phyloP scores from a whole-genome alignment of 2,329 filamentous ascomycete genomes.

The Ophiostoma himal-ulmi region DNA sequence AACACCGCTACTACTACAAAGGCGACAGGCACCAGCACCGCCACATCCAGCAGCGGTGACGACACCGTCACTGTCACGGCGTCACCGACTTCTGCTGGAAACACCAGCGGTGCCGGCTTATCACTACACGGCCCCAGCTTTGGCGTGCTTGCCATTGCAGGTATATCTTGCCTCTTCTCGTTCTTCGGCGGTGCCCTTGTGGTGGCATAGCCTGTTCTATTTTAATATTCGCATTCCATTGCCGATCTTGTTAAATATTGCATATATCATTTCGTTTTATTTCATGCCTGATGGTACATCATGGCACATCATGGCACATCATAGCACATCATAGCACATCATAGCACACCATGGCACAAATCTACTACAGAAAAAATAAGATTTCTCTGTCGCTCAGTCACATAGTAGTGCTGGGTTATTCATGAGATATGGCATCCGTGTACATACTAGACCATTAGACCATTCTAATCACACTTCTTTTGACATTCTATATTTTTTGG shows the following conservation, averaged over 20 bases:
- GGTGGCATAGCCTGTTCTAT: background rate
- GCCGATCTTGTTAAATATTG: background rate
- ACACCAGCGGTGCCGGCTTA: slow-evolving; percentile 21
- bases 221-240: background rate
- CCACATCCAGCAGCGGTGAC: slow-evolving; percentile 15
- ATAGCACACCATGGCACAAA: background rate
- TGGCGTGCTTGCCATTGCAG: slow-evolving; percentile 25
- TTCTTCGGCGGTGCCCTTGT: slow-evolving; percentile 30
- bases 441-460: background rate
- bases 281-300: background rate
- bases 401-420: background rate
- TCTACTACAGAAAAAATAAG: background rate
- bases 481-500: background rate
- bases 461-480: background rate
- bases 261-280: slow-evolving; percentile 3
- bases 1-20: slow-evolving; percentile 13
- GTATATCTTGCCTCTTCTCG: slow-evolving; percentile 28
- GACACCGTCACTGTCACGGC: slow-evolving; percentile 23
- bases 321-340: background rate
- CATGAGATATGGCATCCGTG: background rate
- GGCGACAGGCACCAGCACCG: slow-evolving; percentile 11
- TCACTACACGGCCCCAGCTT: slow-evolving; percentile 18
- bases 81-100: slow-evolving; percentile 10
- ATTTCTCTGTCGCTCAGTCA: background rate
- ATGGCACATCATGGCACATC: background rate